These are phyloP conservation scores for Syzygium jambos DNA, from an alignment of 345 rosid species.

Conservation along the genomic window DNA sequence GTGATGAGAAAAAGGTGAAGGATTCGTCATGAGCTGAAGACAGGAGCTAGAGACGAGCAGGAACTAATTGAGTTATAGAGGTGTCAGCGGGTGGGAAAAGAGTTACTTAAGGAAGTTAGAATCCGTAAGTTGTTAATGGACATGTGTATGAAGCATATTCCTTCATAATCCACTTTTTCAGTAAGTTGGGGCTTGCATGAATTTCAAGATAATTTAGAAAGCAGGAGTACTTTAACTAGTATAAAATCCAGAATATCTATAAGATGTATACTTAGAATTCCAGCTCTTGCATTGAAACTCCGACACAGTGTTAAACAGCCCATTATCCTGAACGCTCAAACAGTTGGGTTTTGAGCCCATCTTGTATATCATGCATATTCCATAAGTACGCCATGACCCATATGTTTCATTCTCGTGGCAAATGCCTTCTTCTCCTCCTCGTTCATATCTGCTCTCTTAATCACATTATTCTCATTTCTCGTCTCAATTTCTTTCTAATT, in stretches of 20 bases:
- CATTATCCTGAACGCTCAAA: background rate
- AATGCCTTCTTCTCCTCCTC: background rate
- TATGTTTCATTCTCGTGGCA: background rate
- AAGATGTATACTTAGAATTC: background rate
- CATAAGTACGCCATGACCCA: too few species aligned
- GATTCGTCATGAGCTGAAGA: background rate
- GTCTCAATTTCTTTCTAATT: background rate
- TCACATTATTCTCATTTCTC: background rate
- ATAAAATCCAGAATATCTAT: background rate
- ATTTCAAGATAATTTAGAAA: background rate
- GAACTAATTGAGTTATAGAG: background rate
- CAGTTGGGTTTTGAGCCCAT: too few species aligned
- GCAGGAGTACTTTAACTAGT: background rate
- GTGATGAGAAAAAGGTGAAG: background rate
- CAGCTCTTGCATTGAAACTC: background rate
- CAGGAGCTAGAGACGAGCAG: background rate
- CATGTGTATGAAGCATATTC: background rate
- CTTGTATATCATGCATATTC: too few species aligned
- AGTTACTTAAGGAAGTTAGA: background rate
- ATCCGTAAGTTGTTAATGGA: background rate
- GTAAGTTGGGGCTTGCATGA: background rate
- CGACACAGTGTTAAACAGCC: too few species aligned
- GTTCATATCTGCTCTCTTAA: background rate
- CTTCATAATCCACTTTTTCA: background rate
- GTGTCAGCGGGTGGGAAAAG: background rate